phyloP scores from a whole-genome alignment of 176 grass and related monocot genomes.

The Sorghum bicolor region Sorghum_bicolor_NCBIv3 NC_012879.2:6889501-6890000 shows the following conservation, averaged over 20 bases:
- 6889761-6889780: neutral
- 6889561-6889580: slow-evolving; percentile 92
- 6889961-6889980: too few relatives aligned
- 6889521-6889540: slow-evolving; percentile 95
- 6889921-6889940: neutral
- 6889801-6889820: too few relatives aligned
- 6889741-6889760: slow-evolving; percentile 64
- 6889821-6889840: neutral
- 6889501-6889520: slow-evolving; percentile 99
- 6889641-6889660: neutral
- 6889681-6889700: slow-evolving; percentile 61
- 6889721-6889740: slow-evolving; percentile 90
- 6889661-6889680: slow-evolving; percentile 9
- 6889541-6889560: slow-evolving; percentile 84
- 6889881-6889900: neutral
- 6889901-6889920: neutral
- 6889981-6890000: too few relatives aligned
- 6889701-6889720: slow-evolving; percentile 87
- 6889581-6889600: slow-evolving; percentile 87
- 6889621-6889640: slow-evolving; percentile 9
- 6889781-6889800: too few relatives aligned
- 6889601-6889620: slow-evolving; percentile 73
- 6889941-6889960: too few relatives aligned
- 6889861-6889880: neutral
- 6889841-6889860: neutral